A percentile compares a stretch with the other conserved stretches of the same genome.
Conservation (phyloP, 371 early-diverging fungal genomes). For the Funneliformis caledonium region DNA sequence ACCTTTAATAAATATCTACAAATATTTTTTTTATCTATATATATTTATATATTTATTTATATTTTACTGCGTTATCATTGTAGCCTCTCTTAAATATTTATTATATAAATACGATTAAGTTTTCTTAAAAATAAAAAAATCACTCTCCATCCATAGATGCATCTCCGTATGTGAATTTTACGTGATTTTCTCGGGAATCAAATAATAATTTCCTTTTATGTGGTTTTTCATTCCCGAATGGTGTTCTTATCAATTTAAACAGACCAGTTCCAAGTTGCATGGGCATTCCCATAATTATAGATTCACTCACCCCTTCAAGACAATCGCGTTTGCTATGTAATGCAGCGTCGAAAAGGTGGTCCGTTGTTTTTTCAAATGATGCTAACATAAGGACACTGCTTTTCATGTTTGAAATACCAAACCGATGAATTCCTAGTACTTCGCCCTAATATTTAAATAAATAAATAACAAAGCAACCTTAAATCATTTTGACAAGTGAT, state of each 20-base stretch:
- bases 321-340: slow-evolving; percentile 91
- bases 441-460: slow-evolving; percentile 73
- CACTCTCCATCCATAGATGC: neutral
- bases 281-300: slow-evolving; percentile 98
- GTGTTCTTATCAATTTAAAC: slow-evolving; percentile 84
- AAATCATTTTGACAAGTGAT: neutral
- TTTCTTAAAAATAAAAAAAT: too few relatives aligned
- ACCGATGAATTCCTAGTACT: slow-evolving; percentile 98
- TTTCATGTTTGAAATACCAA: slow-evolving; percentile 99
- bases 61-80: too few relatives aligned
- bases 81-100: too few relatives aligned
- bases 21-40: too few relatives aligned
- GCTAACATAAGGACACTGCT: slow-evolving; percentile 99
- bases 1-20: too few relatives aligned
- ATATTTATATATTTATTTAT: too few relatives aligned
- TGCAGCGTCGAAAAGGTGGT: slow-evolving; percentile 98
- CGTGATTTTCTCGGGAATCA: slow-evolving; percentile 53
- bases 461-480: neutral
- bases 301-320: slow-evolving; percentile 97
- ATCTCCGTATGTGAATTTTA: slow-evolving; percentile 5
- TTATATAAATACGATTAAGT: too few relatives aligned
- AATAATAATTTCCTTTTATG: slow-evolving; percentile 65
- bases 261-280: slow-evolving; percentile 98
- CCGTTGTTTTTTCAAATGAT: slow-evolving; percentile 99
- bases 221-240: slow-evolving; percentile 57